These are phyloP conservation scores for Alternaria brassicicola DNA, from an alignment of 2,329 filamentous ascomycete genomes.

Conservation along the genomic window DNA sequence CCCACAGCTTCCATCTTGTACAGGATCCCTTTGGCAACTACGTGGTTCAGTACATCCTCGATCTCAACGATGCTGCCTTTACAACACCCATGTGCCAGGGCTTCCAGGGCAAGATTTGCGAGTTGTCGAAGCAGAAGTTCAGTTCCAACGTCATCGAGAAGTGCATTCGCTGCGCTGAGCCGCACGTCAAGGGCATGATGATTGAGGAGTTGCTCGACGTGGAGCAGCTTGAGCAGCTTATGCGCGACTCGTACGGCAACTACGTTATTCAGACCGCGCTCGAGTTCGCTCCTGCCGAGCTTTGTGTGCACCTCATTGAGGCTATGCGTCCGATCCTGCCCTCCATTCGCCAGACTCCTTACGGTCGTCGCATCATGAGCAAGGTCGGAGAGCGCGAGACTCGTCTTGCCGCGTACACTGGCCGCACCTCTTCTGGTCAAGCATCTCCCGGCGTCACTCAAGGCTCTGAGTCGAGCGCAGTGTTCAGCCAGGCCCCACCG, in stretches of 20 bases:
- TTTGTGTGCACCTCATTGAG: conserved; percentile 70
- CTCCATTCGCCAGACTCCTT: conserved; percentile 85
- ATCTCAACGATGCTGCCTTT: conserved; percentile 84
- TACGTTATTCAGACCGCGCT: conserved; percentile 94
- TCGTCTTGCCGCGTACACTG: conserved; percentile 41
- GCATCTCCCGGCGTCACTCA: conserved; percentile 40
- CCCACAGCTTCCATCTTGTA: conserved; percentile 84
- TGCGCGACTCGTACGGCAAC: conserved; percentile 93
- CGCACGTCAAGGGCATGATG: conserved; percentile 76
- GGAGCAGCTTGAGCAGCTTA: conserved; percentile 81
- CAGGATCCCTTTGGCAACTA: conserved; percentile 99
- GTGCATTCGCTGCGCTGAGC: conserved; percentile 77
- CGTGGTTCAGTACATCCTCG: conserved; percentile 96
- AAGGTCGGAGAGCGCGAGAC: conserved; percentile 72
- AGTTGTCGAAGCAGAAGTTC: conserved; percentile 94
- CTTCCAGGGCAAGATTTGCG: conserved; percentile 74
- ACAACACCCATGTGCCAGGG: conserved; percentile 85
- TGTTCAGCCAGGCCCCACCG: conserved; percentile 27
- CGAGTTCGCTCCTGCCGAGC: conserved; percentile 45
- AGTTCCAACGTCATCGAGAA: conserved; percentile 99
- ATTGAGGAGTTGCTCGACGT: conserved; percentile 79
- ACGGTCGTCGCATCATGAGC: conserved; percentile 89
- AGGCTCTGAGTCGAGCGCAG: conserved; percentile 26
- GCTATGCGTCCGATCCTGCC: conserved; percentile 84
- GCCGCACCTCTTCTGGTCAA: conserved; percentile 30